These are phyloP conservation scores for Cryphonectria carpinicola DNA, from an alignment of 2,329 filamentous ascomycete species.

Conservation along the genomic window DNA sequence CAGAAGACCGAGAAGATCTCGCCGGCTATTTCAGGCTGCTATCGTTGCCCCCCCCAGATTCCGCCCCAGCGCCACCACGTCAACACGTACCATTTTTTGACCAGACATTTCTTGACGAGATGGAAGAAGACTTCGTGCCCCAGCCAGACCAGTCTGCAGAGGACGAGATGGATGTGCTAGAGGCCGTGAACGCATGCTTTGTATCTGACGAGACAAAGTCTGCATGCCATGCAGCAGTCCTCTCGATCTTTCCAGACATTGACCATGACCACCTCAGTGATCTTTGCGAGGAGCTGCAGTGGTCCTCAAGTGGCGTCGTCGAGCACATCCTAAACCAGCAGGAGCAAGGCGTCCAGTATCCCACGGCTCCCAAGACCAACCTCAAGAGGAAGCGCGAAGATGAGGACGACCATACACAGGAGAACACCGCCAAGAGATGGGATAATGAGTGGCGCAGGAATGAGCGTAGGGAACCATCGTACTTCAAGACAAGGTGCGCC, in stretches of 20 bases:
- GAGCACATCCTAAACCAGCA: conserved; percentile 44
- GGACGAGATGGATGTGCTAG: too few relatives aligned
- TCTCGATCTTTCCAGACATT: conserved; percentile 50
- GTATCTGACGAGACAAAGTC: conserved; percentile 13
- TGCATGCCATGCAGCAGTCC: conserved; percentile 38
- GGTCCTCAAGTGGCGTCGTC: conserved; percentile 41
- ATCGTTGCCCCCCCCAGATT: not conserved
- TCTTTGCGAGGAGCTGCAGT: conserved; percentile 35
- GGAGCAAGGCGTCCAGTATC: conserved; percentile 46
- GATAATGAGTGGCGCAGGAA: conserved; percentile 32
- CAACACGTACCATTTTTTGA: not conserved
- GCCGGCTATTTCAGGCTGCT: not conserved
- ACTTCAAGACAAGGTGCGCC: conserved; percentile 28
- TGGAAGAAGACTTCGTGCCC: not conserved
- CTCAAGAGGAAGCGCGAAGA: conserved; percentile 49
- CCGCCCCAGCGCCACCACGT: not conserved
- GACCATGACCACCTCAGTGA: conserved; percentile 43
- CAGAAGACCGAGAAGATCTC: not conserved
- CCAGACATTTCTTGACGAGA: not conserved
- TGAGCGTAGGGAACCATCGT: conserved; percentile 25
- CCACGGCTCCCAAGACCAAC: conserved; percentile 33
- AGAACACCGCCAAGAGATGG: conserved; percentile 30
- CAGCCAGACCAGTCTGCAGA: not conserved
- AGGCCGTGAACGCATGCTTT: not conserved
- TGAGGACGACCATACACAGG: conserved; percentile 28